Evolutionary conservation across 148 eudicot genomes (phyloP).

Genomic region (Talinum fruticosum): DNA sequence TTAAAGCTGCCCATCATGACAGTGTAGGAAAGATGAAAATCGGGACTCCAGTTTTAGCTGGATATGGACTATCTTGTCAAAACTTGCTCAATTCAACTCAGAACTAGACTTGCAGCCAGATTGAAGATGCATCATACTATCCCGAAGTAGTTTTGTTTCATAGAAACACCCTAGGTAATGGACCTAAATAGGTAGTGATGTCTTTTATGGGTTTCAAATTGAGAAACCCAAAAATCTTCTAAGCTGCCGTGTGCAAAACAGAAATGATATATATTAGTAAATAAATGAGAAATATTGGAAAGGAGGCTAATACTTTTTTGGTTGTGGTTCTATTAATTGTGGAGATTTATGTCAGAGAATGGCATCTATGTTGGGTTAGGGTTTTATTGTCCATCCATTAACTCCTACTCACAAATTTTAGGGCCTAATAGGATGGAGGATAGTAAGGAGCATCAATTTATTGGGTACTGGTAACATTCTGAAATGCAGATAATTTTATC

Average conservation of each 20-base stretch:
- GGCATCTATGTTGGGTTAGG: not conserved
- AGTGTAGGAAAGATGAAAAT: not conserved
- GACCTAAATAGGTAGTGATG: too few species aligned
- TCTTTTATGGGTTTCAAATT: too few species aligned
- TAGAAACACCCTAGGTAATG: too few species aligned
- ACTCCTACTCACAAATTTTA: not conserved
- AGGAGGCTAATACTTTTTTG: not conserved
- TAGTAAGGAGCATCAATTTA: not conserved
- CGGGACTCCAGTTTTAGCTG: not conserved
- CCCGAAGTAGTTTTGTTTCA: too few species aligned
- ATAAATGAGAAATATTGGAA: not conserved
- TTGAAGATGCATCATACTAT: not conserved
- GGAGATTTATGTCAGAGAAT: not conserved
- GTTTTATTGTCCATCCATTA: not conserved
- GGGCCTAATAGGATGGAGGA: not conserved
- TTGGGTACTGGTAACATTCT: not conserved
- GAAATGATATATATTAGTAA: not conserved
- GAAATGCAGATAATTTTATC: not conserved
- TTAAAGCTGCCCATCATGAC: conserved; percentile 1
- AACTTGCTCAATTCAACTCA: not conserved
- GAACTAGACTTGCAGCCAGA: not conserved
- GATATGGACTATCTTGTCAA: not conserved
- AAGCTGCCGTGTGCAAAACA: not conserved
- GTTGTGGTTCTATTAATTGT: not conserved
- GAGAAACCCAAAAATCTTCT: too few species aligned